A percentile compares a stretch with the other conserved stretches of the same genome.
These are phyloP conservation scores for Russula vinacea DNA, from an alignment of 768 basidiomycete species.

Conservation along the genomic window DNA sequence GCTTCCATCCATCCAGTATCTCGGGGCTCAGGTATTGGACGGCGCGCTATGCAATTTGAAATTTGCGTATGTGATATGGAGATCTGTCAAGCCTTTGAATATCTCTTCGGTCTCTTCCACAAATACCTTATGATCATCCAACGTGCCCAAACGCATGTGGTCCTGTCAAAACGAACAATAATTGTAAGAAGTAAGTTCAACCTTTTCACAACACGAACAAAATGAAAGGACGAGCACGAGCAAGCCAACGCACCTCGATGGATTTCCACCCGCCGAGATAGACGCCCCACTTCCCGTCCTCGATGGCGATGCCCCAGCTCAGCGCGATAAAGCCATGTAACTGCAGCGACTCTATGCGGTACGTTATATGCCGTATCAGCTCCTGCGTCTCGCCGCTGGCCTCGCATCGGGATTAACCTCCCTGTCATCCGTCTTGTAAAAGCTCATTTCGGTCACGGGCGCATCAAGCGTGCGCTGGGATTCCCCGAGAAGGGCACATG, in stretches of 20 bases:
- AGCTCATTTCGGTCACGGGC: conserved; percentile 5
- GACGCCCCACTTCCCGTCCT: conserved; percentile 1
- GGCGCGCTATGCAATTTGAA: conserved; percentile 3
- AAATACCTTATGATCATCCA: conserved; percentile 11
- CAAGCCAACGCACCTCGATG: conserved; percentile 9
- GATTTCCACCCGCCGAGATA: conserved; percentile 6
- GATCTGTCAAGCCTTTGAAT: conserved; percentile 2
- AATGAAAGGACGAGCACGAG: neutral
- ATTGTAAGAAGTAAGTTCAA: neutral
- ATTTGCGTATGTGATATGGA: conserved; percentile 2
- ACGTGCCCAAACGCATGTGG: conserved; percentile 18
- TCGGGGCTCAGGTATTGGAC: no score
- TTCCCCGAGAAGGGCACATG: neutral
- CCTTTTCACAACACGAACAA: neutral
- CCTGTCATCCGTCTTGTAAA: neutral
- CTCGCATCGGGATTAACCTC: neutral
- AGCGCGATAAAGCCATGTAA: conserved; percentile 1
- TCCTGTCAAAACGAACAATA: neutral
- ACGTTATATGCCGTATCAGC: neutral
- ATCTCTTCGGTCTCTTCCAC: conserved; percentile 8
- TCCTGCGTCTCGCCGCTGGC: neutral
- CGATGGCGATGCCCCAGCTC: neutral
- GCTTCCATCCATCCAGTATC: no score
- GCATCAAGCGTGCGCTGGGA: neutral
- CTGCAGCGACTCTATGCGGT: conserved; percentile 8